These are phyloP conservation scores for Pseudoneurospora amorphoporcata DNA, from an alignment of 495 filamentous ascomycete genomes.

Conservation along the genomic window DNA sequence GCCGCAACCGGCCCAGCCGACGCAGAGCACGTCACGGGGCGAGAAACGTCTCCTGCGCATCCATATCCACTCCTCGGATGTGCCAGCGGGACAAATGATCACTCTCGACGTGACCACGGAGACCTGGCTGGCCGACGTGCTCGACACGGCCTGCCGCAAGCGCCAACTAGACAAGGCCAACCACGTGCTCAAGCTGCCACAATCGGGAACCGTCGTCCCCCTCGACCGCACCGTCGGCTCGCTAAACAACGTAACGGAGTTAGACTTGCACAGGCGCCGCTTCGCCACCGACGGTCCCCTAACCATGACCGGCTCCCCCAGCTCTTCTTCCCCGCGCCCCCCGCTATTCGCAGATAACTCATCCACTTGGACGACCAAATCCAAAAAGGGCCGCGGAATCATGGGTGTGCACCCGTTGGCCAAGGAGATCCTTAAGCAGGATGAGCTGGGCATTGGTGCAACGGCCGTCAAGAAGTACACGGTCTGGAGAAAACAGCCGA, in stretches of 20 bases:
- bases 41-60: constrained; percentile 72
- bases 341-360: constrained; percentile 51
- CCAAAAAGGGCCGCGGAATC: constrained; percentile 25
- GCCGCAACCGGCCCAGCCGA: constrained; percentile 51
- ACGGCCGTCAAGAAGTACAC: constrained; percentile 71
- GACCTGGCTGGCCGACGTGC: constrained; percentile 86
- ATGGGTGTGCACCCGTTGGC: constrained; percentile 65
- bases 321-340: constrained; percentile 70
- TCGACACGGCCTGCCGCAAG: constrained; percentile 82
- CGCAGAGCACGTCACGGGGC: constrained; percentile 40
- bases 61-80: constrained; percentile 68
- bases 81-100: constrained; percentile 48
- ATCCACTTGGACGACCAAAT: constrained; percentile 58
- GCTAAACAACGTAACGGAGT: constrained; percentile 68
- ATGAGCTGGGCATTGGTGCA: constrained; percentile 51
- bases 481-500: constrained; percentile 86
- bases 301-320: constrained; percentile 66
- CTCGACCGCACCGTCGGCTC: constrained; percentile 85
- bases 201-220: constrained; percentile 69
- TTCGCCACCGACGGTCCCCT: constrained; percentile 73
- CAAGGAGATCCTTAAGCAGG: constrained; percentile 54
- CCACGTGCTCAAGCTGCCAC: constrained; percentile 78
- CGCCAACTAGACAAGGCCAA: constrained; percentile 83
- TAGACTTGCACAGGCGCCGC: constrained; percentile 79
- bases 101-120: constrained; percentile 82